Evolutionary conservation across 177 flowering plant species (phyloP).

Genomic region (Vitis hybrid): DNA sequence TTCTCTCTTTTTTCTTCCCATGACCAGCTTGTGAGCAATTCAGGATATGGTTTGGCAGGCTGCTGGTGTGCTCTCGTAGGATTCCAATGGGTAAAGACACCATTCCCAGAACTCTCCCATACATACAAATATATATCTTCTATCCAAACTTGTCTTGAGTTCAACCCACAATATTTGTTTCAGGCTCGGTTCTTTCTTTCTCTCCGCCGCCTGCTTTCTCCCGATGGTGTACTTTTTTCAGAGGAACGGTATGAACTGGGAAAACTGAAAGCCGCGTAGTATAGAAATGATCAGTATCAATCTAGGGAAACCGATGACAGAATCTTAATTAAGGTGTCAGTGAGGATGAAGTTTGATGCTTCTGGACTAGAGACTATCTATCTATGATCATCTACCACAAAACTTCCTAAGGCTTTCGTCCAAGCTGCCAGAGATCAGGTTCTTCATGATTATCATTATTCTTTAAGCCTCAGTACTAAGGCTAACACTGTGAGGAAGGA

Average conservation of each 20-base stretch:
- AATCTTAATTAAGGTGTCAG: background rate
- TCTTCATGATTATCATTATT: too few relatives aligned
- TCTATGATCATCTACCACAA: too few relatives aligned
- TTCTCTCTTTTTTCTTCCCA: background rate
- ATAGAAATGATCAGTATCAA: too few relatives aligned
- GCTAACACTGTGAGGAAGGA: too few relatives aligned
- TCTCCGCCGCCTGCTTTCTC: conserved; percentile 42
- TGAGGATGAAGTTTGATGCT: background rate
- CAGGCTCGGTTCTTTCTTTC: conserved; percentile 58
- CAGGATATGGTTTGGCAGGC: conserved; percentile 42
- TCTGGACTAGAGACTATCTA: too few relatives aligned
- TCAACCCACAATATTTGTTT: background rate
- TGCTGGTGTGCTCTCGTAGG: conserved; percentile 66
- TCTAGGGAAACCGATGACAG: background rate
- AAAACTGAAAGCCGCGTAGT: conserved; percentile 40
- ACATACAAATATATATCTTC: background rate
- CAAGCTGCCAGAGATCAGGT: too few relatives aligned
- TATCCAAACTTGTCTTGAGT: too few relatives aligned
- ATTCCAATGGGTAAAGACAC: conserved; percentile 63
- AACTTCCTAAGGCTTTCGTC: too few relatives aligned
- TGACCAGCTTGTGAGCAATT: conserved; percentile 42
- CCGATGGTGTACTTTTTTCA: conserved; percentile 38
- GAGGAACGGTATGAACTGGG: conserved; percentile 25
- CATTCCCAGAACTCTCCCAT: background rate
- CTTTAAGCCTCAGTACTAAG: too few relatives aligned